Base-by-base conservation (phyloP, 768 basidiomycete genomes). In the Leucocoprinus birnbaumii region DNA sequence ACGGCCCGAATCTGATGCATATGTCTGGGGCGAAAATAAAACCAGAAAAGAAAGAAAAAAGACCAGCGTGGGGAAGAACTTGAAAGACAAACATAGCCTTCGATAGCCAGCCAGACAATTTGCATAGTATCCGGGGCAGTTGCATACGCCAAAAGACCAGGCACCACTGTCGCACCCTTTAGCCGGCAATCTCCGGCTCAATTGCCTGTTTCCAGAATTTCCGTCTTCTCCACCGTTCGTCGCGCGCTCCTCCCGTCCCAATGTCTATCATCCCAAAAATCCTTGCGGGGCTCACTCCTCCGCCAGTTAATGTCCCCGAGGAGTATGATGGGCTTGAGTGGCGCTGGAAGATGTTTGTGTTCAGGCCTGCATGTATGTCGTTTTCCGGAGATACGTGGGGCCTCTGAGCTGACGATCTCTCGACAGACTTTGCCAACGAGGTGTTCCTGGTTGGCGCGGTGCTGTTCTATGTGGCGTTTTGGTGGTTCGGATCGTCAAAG, bases 311-410 rank as follows among this genome's bases (percentile, higher is more conserved):
- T 31, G 73, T 80, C 21, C 70, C 75, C 10, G 69, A 72, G 6
- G 73, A 87, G 7, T 97, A 94, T 67, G 78, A 87, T 34, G 94
- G 93, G 18, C 68, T 82, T 44, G 80, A 97, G 68, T 86, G 75
- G 67, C 77, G 71, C 58, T 94, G 87, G 86, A 85, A 79, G 65
- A 73, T 83, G 53, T 71, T 97, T 61, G 82, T 86, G 35, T 91
- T 96, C 72, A 78, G 93, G 41, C 94, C 94, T 18, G 89, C 86
- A 8, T 66, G 87, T 87, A 64, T 60, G 85, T 74, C 37, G 51
- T 50, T 37, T 53, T 44, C n/a, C n/a, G 18, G 19, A 46, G 49
- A 19, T 21, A 26, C 26, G 35, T 18, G 50, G 47, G 46, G 14
- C 52, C 48, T 42, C 55, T 43, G 40, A 2, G 26, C 27, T 50